Conservation (phyloP, 1,284 basidiomycete genomes). For the Trametes pubescens region DNA sequence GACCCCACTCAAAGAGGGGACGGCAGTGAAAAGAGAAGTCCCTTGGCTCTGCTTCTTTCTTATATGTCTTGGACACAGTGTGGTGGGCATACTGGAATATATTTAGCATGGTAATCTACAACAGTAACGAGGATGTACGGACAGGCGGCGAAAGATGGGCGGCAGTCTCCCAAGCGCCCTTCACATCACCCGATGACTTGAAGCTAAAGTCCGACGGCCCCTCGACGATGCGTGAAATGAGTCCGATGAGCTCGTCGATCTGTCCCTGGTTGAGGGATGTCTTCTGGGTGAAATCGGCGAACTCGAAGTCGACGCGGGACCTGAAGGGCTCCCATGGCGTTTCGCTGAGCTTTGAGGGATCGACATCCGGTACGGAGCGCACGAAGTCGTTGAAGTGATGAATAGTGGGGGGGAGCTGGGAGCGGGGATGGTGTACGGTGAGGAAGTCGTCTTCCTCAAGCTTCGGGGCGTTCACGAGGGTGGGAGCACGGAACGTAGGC, state of each 20-base stretch:
- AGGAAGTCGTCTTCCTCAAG: not conserved
- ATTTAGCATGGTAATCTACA: not conserved
- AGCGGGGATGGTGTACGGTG: constrained; percentile 9
- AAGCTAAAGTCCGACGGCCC: constrained; percentile 16
- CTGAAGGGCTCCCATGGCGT: constrained; percentile 31
- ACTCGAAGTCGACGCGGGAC: constrained; percentile 38
- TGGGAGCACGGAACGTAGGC: not conserved
- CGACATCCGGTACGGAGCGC: not conserved
- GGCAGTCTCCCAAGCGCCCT: constrained; percentile 10
- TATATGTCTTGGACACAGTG: constrained; percentile 35
- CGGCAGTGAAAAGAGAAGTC: constrained; percentile 26
- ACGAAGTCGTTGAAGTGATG: constrained; percentile 1
- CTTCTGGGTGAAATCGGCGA: constrained; percentile 37
- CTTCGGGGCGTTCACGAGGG: not conserved
- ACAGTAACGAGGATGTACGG: constrained; percentile 4
- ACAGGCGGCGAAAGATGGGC: constrained; percentile 12
- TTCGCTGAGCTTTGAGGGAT: not conserved
- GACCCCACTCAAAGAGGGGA: constrained; percentile 40
- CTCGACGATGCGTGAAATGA: constrained; percentile 15
- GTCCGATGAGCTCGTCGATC: constrained; percentile 31
- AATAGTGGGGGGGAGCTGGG: not conserved
- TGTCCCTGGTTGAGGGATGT: constrained; percentile 30
- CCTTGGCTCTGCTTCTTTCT: constrained; percentile 41
- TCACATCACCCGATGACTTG: constrained; percentile 16
- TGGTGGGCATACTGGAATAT: constrained; percentile 26